Percentiles rank a stretch among this genome's conserved stretches.
These are phyloP conservation scores for Alternaria incomplexa DNA, from an alignment of 2,329 filamentous ascomycete genomes.

Conservation along the genomic window DNA sequence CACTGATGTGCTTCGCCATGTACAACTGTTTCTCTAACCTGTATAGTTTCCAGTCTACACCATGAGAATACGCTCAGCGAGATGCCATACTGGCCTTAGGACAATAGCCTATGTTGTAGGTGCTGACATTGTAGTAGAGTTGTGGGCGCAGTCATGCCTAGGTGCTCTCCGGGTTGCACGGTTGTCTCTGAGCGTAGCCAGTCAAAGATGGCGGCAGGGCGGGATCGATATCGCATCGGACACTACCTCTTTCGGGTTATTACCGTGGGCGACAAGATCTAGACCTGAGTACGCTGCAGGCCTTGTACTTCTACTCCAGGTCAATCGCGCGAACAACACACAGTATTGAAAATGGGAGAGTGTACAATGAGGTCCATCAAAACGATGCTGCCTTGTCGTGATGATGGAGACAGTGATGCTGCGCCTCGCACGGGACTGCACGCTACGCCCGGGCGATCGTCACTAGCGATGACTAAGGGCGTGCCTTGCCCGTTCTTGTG, in stretches of 20 bases:
- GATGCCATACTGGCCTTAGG: background rate
- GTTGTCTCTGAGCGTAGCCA: background rate
- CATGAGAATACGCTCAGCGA: background rate
- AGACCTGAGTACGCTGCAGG: background rate
- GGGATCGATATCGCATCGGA: background rate
- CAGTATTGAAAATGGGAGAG: background rate
- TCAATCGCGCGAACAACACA: background rate
- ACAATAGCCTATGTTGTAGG: background rate
- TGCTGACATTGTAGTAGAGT: background rate
- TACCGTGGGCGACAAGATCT: background rate
- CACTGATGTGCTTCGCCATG: background rate
- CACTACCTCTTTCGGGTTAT: background rate
- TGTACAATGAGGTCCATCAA: background rate
- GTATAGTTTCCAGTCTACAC: background rate
- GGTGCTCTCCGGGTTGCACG: background rate
- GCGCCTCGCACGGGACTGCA: background rate
- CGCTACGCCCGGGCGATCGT: background rate
- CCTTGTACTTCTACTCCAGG: background rate
- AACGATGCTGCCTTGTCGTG: background rate
- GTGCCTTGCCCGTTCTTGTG: background rate
- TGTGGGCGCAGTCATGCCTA: background rate
- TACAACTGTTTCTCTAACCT: background rate
- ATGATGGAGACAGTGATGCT: background rate
- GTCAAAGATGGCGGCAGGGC: background rate
- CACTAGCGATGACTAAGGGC: constrained; percentile 3